phyloP scores from a whole-genome alignment of 164 flowering plant genomes.

The Nelumbo lutea region DNA sequence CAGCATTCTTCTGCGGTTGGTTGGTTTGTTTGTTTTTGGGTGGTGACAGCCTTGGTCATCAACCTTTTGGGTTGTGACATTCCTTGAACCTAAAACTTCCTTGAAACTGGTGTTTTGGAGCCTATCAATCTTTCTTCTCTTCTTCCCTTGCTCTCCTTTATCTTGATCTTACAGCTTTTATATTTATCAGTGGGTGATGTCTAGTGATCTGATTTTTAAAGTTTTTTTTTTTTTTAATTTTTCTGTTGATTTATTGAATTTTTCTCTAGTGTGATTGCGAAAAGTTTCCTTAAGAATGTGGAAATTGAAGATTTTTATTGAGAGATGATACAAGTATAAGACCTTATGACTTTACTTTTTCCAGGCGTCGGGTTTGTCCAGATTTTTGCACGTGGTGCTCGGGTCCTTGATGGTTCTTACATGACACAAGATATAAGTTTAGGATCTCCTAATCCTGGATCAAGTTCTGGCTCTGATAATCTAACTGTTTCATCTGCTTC shows the following conservation, averaged over 20 bases:
- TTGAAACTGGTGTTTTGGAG: too few species aligned
- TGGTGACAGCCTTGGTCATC: too few species aligned
- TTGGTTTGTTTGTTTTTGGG: too few species aligned
- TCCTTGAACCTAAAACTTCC: too few species aligned
- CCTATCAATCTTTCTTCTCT: too few species aligned
- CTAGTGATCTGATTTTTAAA: neutral
- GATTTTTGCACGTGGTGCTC: constrained; percentile 83
- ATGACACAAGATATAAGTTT: constrained; percentile 88
- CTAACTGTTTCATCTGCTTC: constrained; percentile 57
- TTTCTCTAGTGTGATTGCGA: neutral
- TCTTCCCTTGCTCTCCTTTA: too few species aligned
- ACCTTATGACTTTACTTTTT: neutral
- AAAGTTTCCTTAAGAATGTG: neutral
- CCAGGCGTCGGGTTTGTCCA: constrained; percentile 94
- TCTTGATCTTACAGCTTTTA: too few species aligned
- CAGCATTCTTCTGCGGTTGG: too few species aligned
- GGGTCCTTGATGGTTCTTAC: constrained; percentile 90
- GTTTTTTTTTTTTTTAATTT: neutral
- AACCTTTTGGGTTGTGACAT: too few species aligned
- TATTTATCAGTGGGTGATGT: too few species aligned
- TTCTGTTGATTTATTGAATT: neutral
- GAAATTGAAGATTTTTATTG: neutral
- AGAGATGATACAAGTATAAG: neutral
- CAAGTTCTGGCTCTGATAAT: constrained; percentile 53
- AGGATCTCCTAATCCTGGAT: constrained; percentile 53